Percentiles rank a stretch among this genome's conserved stretches.
Conservation (phyloP, 2,329 filamentous ascomycete genomes). For the Fusarium austroafricanum region DNA sequence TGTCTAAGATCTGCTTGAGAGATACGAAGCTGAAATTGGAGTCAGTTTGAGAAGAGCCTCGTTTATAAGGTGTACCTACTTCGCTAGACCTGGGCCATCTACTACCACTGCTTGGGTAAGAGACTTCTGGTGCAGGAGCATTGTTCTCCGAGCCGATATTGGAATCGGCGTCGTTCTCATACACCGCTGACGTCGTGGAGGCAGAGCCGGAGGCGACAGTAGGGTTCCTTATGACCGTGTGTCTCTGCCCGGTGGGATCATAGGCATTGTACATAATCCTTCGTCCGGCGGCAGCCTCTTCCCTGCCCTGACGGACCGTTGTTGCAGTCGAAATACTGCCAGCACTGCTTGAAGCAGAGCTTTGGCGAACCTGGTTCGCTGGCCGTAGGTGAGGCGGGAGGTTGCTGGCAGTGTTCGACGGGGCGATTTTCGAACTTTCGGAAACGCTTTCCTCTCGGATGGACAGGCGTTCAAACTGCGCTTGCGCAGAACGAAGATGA, state of each 20-base stretch:
- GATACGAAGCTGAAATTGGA: slow-evolving; percentile 22
- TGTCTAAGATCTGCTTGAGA: slow-evolving; percentile 34
- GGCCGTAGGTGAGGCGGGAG: slow-evolving; percentile 23
- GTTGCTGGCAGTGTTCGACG: background rate
- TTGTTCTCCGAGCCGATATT: slow-evolving; percentile 22
- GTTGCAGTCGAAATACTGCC: slow-evolving; percentile 49
- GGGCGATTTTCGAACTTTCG: background rate
- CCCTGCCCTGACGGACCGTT: slow-evolving; percentile 39
- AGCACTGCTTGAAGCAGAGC: background rate
- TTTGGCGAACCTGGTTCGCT: background rate
- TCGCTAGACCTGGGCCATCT: slow-evolving; percentile 44
- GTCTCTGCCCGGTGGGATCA: slow-evolving; percentile 44
- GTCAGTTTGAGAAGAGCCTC: background rate
- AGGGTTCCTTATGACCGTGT: slow-evolving; percentile 39
- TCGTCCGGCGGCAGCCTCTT: background rate
- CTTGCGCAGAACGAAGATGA: background rate
- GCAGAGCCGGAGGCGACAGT: slow-evolving; percentile 38
- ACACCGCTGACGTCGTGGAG: slow-evolving; percentile 17
- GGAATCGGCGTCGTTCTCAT: slow-evolving; percentile 9
- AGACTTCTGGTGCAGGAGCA: background rate
- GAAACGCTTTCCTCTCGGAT: background rate
- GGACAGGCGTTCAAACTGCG: background rate
- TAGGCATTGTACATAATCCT: slow-evolving; percentile 48
- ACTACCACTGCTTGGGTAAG: slow-evolving; percentile 14
- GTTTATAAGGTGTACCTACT: slow-evolving; percentile 16